Evolutionary conservation across 2,329 filamentous ascomycete genomes (phyloP), one percentile per base, ranked within the genome.

Genomic region (Huntiella savannae): DNA sequence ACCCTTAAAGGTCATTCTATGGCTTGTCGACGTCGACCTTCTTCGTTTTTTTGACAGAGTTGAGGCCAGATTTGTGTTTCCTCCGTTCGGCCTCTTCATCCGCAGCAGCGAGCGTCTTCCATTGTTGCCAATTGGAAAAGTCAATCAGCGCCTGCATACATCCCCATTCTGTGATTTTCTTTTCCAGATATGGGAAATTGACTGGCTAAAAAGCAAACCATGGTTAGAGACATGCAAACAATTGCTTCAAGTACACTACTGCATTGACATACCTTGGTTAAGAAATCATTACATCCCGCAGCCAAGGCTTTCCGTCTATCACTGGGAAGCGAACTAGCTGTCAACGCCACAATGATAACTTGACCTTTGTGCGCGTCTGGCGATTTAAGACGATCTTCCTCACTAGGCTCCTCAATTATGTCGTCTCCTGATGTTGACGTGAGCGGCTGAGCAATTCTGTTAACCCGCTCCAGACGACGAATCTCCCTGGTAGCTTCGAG

Each of bases 121-220:
- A 98, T 61, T 85, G 85, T 47, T 87, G 76, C 91, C 91, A 98
- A 51, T 91, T 91, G 59, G 96, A 88, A 59, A 91, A 96, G 65
- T 98, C 91, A 57, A 98, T 96, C 17, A 98, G 71, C 7, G 91
- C 91, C 66, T 96, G 91, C 91, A 98, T 98, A 66, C 91, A 96
- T 48, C 91, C 91, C 91, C 91, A 98, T 68, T 98, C 91, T 64
- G 92, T 95, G 54, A 96, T 87, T 62, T 98, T 98, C 49, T 88
- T 77, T 60, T 95, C 85, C 19, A 98, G 74, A 87, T 88, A 98
- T 50, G 92, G 82, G 58, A 95, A 95, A 60, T 93, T 93, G 54
- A 98, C 88, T 15, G 91, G 91, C 84, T 94, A 57, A 38, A 41
- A 8, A 32, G 3, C 36, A 40, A 7, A 3, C 13, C 3, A 33